phyloP scores from a whole-genome alignment of 225 moss, liverwort and hornwort genomes.

The Neckera pumila region DNA sequence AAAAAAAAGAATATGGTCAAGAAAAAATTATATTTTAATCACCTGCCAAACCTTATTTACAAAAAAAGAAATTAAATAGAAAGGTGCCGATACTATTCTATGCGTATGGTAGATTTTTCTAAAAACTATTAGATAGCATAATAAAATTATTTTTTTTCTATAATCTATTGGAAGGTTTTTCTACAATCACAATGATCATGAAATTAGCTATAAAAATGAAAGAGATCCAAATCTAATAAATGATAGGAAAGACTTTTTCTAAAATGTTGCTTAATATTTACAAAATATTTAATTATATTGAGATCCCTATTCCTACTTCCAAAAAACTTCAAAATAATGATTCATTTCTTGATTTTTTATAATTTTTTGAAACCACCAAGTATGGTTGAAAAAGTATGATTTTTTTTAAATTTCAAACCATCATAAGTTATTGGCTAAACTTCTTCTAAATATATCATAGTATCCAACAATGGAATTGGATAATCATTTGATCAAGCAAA shows the following conservation, averaged over 20 bases:
- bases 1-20: too few relatives aligned
- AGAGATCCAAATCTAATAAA: background rate
- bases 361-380: background rate
- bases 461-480: background rate
- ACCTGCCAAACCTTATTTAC: background rate
- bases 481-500: too few relatives aligned
- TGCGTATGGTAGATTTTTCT: fast-evolving
- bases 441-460: background rate
- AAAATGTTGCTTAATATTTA: background rate
- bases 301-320: background rate
- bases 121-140: background rate
- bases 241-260: background rate
- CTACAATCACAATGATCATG: background rate
- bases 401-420: background rate
- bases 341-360: background rate
- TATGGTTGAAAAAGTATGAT: background rate
- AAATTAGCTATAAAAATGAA: background rate
- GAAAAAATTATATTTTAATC: background rate
- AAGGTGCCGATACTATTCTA: background rate
- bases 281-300: too few relatives aligned
- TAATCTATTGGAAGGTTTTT: background rate
- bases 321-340: background rate
- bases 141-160: too few relatives aligned
- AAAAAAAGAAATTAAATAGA: background rate
- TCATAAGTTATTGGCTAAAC: background rate